Evolutionary conservation across 176 grass and related monocot species (phyloP).

Genomic region (Juncus inflexus): DNA sequence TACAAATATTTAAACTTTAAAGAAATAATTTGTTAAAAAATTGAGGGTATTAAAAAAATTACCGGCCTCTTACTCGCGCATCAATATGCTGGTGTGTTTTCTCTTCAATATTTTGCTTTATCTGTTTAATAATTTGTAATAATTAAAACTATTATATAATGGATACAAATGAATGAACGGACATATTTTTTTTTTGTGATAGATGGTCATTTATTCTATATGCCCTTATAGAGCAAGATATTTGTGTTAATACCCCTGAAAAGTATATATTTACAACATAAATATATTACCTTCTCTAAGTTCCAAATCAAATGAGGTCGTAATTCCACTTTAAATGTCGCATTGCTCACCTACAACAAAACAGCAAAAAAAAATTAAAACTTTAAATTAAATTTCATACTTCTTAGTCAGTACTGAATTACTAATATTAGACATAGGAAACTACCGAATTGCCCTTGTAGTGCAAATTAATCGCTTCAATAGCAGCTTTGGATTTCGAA

Average conservation of each 20-base stretch:
- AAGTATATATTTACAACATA: background rate
- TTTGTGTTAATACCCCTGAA: no score
- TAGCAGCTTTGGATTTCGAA: conserved; percentile 48
- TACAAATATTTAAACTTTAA: no score
- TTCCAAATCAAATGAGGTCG: conserved; percentile 69
- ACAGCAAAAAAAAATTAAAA: background rate
- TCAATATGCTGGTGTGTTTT: conserved; percentile 63
- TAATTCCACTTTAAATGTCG: conserved; percentile 66
- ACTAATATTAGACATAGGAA: background rate
- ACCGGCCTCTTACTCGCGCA: conserved; percentile 71
- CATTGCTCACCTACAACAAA: conserved; percentile 34
- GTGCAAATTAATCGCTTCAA: conserved; percentile 42
- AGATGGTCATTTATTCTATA: no score
- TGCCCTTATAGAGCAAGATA: no score
- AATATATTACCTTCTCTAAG: conserved; percentile 50
- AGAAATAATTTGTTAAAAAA: no score
- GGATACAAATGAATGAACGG: no score
- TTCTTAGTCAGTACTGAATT: conserved; percentile 4
- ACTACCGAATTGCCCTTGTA: conserved; percentile 62
- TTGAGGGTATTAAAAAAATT: conserved; percentile 5
- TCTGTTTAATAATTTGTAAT: conserved; percentile 34
- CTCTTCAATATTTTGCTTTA: conserved; percentile 50
- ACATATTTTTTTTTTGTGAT: no score
- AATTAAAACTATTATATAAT: no score
- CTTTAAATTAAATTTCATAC: background rate